Evolutionary conservation across 2,329 filamentous ascomycete genomes (phyloP).

Genomic region (Emergomyces africanus): DNA sequence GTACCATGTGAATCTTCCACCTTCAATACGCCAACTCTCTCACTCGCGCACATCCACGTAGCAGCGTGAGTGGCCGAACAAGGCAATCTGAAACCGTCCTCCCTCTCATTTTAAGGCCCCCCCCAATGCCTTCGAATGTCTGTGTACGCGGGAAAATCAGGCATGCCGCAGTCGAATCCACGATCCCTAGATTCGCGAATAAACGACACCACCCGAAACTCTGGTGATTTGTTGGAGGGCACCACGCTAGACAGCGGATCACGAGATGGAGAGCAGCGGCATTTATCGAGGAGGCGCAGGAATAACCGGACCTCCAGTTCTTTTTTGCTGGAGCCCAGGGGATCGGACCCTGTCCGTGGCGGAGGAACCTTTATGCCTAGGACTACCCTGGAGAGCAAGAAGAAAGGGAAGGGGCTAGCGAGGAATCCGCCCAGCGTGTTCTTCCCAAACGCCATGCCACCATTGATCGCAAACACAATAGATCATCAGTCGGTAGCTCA

Average conservation of each 20-base stretch:
- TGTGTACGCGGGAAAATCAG: not conserved
- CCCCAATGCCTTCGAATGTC: not conserved
- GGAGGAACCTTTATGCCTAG: not conserved
- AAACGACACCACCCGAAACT: not conserved
- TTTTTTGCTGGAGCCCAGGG: constrained; percentile 9
- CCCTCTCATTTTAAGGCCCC: not conserved
- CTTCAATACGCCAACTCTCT: not conserved
- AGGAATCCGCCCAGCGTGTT: constrained; percentile 21
- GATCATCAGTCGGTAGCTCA: constrained; percentile 21
- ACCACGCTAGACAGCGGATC: not conserved
- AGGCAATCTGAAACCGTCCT: not conserved
- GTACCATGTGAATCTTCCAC: not conserved
- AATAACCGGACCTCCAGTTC: constrained; percentile 6
- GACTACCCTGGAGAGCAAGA: not conserved
- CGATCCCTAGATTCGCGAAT: not conserved
- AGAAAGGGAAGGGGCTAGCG: constrained; percentile 26
- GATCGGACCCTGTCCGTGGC: not conserved
- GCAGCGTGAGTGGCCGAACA: not conserved
- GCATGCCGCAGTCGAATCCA: not conserved
- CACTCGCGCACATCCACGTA: not conserved
- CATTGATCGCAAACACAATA: constrained; percentile 20
- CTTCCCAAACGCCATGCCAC: constrained; percentile 22
- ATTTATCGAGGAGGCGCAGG: constrained; percentile 1
- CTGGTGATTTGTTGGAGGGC: not conserved
- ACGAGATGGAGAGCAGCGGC: not conserved